Percentiles rank a stretch among this genome's conserved stretches.
Conservation (phyloP, 192 early-diverging fungal species). For the Rhizoclosmatium globosum region DNA sequence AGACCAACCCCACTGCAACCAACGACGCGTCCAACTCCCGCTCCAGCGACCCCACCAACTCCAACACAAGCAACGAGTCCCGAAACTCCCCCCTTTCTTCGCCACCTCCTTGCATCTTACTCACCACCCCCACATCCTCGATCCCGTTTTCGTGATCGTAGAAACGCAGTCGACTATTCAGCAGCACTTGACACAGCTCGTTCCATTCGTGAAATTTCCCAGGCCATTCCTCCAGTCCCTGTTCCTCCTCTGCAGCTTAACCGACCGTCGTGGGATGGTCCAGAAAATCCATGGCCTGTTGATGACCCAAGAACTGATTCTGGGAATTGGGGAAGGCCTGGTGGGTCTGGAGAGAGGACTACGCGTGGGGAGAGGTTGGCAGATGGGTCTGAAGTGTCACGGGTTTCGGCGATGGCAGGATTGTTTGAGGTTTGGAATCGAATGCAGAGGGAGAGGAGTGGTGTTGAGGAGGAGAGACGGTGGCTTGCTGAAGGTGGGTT, state of each 20-base stretch:
- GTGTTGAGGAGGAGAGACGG: not conserved
- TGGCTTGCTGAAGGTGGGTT: not conserved
- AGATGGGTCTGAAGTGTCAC: not conserved
- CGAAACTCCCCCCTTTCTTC: not conserved
- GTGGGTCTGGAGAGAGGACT: too few species aligned
- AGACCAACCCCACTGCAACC: too few species aligned
- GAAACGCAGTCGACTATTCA: slow-evolving; percentile 18
- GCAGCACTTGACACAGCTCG: not conserved
- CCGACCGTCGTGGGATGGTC: not conserved
- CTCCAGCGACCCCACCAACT: not conserved
- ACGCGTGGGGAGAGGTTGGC: not conserved
- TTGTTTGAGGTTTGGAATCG: slow-evolving; percentile 6
- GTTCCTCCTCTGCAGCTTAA: too few species aligned
- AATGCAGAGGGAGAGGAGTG: not conserved
- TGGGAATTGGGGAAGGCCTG: not conserved
- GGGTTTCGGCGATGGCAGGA: not conserved
- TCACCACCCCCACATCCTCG: not conserved
- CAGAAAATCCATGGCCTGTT: not conserved
- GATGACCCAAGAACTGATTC: not conserved
- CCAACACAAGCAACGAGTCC: not conserved
- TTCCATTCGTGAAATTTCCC: not conserved
- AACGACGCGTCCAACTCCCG: too few species aligned
- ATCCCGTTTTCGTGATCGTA: not conserved
- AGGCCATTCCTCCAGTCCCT: not conserved
- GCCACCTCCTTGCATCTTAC: not conserved